Conservation (phyloP, 495 filamentous ascomycete species). For the Hypoxylon perforatum region DNA sequence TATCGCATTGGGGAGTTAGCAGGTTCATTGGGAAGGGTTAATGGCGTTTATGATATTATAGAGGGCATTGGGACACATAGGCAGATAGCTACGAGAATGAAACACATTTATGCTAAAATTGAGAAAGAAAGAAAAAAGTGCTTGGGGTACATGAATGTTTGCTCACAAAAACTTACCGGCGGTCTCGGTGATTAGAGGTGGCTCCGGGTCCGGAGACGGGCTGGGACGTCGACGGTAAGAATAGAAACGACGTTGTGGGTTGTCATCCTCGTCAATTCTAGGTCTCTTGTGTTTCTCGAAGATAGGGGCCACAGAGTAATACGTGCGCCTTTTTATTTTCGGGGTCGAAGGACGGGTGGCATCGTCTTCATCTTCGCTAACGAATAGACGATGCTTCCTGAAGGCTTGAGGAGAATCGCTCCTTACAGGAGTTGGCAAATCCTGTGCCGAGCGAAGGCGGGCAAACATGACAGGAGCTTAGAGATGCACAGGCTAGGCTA, state of each 20-base stretch:
- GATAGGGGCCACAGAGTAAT: conserved; percentile 28
- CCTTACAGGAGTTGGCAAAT: conserved; percentile 6
- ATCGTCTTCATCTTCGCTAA: conserved; percentile 25
- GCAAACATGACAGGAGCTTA: conserved; percentile 21
- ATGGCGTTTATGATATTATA: too few species aligned
- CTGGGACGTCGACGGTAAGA: conserved; percentile 16
- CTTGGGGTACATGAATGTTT: too few species aligned
- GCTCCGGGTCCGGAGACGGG: conserved; percentile 28
- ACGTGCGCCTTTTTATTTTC: conserved; percentile 28
- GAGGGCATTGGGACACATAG: not conserved
- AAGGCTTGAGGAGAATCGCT: conserved; percentile 14
- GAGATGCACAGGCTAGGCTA: not conserved
- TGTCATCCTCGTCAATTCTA: conserved; percentile 9
- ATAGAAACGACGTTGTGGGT: not conserved
- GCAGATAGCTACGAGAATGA: too few species aligned
- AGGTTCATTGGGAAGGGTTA: not conserved
- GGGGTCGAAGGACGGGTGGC: conserved; percentile 14
- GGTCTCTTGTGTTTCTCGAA: conserved; percentile 34
- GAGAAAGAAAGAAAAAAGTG: too few species aligned
- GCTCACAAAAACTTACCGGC: conserved; percentile 33
- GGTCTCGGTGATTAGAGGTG: conserved; percentile 23
- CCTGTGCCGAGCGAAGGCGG: conserved; percentile 15
- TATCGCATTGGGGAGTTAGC: conserved; percentile 10
- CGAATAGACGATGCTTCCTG: conserved; percentile 21
- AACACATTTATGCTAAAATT: too few species aligned